Evolutionary conservation across 2,329 filamentous ascomycete genomes (phyloP), one percentile per base, ranked within the genome.

Genomic region (Scolecobasidium constrictum): DNA sequence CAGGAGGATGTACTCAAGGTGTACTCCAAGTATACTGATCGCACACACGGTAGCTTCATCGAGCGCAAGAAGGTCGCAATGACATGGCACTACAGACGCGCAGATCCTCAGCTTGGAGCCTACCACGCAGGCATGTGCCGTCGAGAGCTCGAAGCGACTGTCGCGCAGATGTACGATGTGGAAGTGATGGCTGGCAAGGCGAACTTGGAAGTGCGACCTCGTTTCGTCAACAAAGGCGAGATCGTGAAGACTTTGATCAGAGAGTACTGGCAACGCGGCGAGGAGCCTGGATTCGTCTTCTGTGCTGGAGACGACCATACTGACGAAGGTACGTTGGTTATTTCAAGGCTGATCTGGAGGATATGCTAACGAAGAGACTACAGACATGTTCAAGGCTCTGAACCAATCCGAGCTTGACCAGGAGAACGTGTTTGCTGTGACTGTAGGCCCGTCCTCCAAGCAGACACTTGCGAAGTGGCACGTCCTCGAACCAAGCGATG

Each of bases 141-240:
- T 50, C 83, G 82, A 59, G 78, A 88, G 50, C 75, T 98, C 13
- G 82, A 93, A 58, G 68, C 72, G 4, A 85, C 78, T 0, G 82
- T 94, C 1, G 79, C 69, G 18, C 82, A 79, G 56, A 78, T 78
- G 49, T 94, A 82, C 75, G 87, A 94, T 38, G 85, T 96, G 3
- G 90, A 96, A 55, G 87, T 98, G 46, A 96, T 96, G 87, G 77
- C 80, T 0, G 92, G 92, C 53, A 98, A 96, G 67, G 90, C 90
- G 48, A 96, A 96, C 58, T 72, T 98, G 19, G 92, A 98, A 63
- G 90, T 96, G 22, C 81, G 92, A n/a, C 90, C 90, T 20, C 88
- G 81, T 1, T 94, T 94, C 56, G 87, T 98, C 66, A 96, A 96
- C 72, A 98, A 98, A 69, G 92, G 92, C 21, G 87, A 93, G 63